A percentile compares a stretch with the other conserved stretches of the same genome.
Evolutionary conservation across 805 yeast species (phyloP).

Genomic region (Maudiozyma saulgeensis): DNA sequence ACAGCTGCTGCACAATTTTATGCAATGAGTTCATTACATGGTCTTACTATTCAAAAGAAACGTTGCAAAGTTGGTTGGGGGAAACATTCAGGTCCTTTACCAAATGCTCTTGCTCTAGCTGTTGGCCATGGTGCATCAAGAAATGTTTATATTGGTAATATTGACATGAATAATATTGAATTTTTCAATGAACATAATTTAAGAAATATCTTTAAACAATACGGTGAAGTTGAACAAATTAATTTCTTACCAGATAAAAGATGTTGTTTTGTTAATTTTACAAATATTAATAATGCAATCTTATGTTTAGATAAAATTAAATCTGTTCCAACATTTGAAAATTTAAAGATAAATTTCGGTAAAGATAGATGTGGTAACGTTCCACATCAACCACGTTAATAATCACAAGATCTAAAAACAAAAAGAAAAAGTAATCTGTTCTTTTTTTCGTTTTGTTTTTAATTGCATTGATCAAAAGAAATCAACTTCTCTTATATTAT

Average conservation of each 20-base stretch:
- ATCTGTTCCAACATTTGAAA: slow-evolving; percentile 56
- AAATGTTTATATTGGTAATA: slow-evolving; percentile 80
- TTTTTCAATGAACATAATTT: slow-evolving; percentile 49
- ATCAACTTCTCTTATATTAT: too few species aligned
- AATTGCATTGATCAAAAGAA: too few species aligned
- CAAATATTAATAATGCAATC: slow-evolving; percentile 84
- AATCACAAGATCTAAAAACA: too few species aligned
- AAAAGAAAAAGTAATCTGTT: too few species aligned
- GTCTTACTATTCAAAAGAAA: slow-evolving; percentile 75
- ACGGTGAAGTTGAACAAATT: slow-evolving; percentile 93
- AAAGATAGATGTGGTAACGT: slow-evolving; percentile 93
- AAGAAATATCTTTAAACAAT: slow-evolving; percentile 63
- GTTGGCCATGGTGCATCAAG: slow-evolving; percentile 91
- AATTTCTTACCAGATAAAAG: slow-evolving; percentile 74
- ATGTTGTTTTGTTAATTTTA: slow-evolving; percentile 87
- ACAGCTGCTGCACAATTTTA: slow-evolving; percentile 96
- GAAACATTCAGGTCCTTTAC: slow-evolving; percentile 85
- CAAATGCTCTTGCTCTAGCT: slow-evolving; percentile 78
- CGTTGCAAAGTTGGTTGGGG: slow-evolving; percentile 96
- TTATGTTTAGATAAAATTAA: slow-evolving; percentile 87
- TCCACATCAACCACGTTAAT: slow-evolving; percentile 51
- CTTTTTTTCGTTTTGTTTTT: too few species aligned
- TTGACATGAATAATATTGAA: slow-evolving; percentile 31
- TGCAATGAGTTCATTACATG: slow-evolving; percentile 87
- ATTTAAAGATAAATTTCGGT: slow-evolving; percentile 80